Base-by-base conservation (phyloP, 2,329 filamentous ascomycete species). In the Calcarisporium arbuscula region DNA sequence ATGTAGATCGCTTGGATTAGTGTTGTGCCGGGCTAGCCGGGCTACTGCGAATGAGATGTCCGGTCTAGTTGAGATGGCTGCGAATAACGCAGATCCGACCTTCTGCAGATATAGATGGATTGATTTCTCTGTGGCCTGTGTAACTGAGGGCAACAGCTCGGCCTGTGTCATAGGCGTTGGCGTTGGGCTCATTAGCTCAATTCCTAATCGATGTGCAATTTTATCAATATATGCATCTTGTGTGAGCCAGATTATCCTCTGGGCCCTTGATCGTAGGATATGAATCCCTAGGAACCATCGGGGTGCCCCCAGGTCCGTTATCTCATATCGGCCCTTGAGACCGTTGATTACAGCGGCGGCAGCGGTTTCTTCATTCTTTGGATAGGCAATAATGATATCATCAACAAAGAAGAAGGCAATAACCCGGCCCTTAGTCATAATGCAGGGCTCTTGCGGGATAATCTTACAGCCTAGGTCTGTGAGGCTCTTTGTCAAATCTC, bases 201-300 rank as follows among this genome's bases (percentile, higher is more conserved):
- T 5, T 6, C 20, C 18, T 9, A 34, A 34, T 9, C 20, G 8
- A 6, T 34, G 17, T 5, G 32, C 32, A 8, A 34, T 26, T 10
- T 34, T 34, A 12, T 34, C 15, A 22, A 34, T 27, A 10, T 34
- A 34, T n/a, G 32, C 17, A 18, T 34, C 17, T 18, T 34, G 32
- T 5, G 22, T 18, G 2, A 34, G 17, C 21, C 23, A 34, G 12
- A 34, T 34, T 10, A 11, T 26, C 8, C 23, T 21, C 15, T 28
- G n/a, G 3, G 12, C 5, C 9, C 32, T 21, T 7, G 17, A n/a
- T 12, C 17, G 7, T 17, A 34, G 19, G 8, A 34, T 34, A 3
- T 34, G 21, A 14, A 34, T 34, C 18, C 17, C 22, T 9, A 34
- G 22, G 15, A 34, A 34, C 22, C 32, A 34, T 11, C 19, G 6